These are phyloP conservation scores for Onygena corvina DNA, from an alignment of 2,329 filamentous ascomycete species.

Conservation along the genomic window DNA sequence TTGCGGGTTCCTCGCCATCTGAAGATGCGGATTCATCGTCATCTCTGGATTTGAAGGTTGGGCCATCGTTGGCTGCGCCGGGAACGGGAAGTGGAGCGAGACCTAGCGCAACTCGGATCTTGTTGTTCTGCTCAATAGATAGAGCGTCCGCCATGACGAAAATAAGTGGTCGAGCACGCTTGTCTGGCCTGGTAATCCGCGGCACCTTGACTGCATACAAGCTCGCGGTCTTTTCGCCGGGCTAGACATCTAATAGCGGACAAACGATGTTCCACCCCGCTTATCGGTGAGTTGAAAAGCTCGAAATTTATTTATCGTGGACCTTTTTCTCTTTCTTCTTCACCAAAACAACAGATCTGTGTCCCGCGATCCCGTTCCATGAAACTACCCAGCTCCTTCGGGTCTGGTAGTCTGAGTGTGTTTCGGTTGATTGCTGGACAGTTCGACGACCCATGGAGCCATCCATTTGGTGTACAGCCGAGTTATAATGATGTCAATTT, in stretches of 20 bases:
- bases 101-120: conserved; percentile 76
- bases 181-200: no score
- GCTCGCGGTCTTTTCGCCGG: background rate
- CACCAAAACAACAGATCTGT: conserved; percentile 58
- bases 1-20: conserved; percentile 58
- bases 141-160: conserved; percentile 43
- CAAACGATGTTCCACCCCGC: background rate
- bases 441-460: conserved; percentile 79
- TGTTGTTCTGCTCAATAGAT: conserved; percentile 85
- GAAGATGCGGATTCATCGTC: conserved; percentile 33
- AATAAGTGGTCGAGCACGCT: no score
- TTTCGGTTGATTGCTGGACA: conserved; percentile 72
- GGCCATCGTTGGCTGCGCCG: conserved; percentile 43
- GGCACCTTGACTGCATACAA: no score
- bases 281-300: conserved; percentile 4
- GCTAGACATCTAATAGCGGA: background rate
- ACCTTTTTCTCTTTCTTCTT: conserved; percentile 30
- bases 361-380: conserved; percentile 61
- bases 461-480: conserved; percentile 39
- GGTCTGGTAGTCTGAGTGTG: conserved; percentile 27
- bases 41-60: conserved; percentile 44
- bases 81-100: conserved; percentile 82
- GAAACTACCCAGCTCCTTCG: conserved; percentile 17
- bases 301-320: conserved; percentile 12
- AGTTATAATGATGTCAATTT: conserved; percentile 62